Base-by-base conservation (phyloP, 1,284 basidiomycete genomes). In the Dichomitus squalens region DNA sequence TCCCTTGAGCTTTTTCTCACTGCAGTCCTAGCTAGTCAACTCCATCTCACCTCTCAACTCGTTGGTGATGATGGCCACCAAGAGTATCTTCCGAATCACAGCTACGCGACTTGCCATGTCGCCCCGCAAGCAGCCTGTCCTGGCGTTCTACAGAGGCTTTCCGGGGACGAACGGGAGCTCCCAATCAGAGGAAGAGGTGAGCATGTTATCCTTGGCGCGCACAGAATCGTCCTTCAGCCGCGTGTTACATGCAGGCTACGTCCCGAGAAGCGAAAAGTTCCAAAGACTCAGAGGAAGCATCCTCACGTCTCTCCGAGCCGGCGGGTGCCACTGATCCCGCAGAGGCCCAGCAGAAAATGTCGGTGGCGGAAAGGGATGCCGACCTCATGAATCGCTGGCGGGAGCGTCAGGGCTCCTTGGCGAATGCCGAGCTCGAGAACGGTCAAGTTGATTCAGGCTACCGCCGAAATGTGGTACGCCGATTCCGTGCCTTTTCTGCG, bases 381-480 rank as follows among this genome's bases (percentile, higher is more conserved):
- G 60, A 60, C 21, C 25, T 65, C 16, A 60, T 66, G 61, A 58
- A 65, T 23, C 61, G 57, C 20, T 64, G 58, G 63, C 62, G 60
- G 55, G 67, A 68, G 27, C 59, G 60, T 1, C 53, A 67, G 44
- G 66, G 66, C 12, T 66, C 64, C 9, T 54, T 67, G 14, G 64
- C 61, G 2, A 68, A 66, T 47, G 55, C 67, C 4, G 57, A 65
- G 49, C 64, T 68, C 35, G 67, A 68, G 43, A 59, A 62, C 36
- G 67, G 66, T 0, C 41, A 64, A 34, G 49, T 66, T n/a, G 64
- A 63, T n/a, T 58, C 59, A 27, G 63, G 63, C 5, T 63, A 64
- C 29, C 58, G 63, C 16, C 58, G 63, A 27, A 62, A 66, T 38
- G 67, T 67, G 52, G 66, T 67, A 41, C 16, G 63, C 59, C n/a